These are phyloP conservation scores for Cymodocea nodosa DNA, from an alignment of 116 monocot genomes.

Conservation along the genomic window DNA sequence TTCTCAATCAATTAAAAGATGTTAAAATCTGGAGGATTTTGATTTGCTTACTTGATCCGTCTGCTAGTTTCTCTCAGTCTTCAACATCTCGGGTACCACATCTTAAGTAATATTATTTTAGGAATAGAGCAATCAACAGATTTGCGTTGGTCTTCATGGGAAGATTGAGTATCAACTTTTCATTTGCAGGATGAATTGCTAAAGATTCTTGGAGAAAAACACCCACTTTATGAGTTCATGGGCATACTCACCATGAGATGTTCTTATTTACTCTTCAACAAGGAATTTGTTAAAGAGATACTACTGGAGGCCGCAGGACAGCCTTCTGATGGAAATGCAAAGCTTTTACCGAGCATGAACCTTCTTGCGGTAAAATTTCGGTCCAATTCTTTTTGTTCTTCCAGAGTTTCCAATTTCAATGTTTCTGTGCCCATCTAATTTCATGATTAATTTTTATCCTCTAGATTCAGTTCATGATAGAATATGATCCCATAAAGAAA, in stretches of 20 bases:
- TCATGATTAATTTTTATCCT: too few species aligned
- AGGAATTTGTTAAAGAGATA: constrained; percentile 72
- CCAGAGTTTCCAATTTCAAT: too few species aligned
- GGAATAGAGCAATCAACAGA: background rate
- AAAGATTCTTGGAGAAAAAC: constrained; percentile 76
- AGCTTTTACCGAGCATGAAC: constrained; percentile 68
- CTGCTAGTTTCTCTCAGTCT: constrained; percentile 45
- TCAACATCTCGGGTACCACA: constrained; percentile 57
- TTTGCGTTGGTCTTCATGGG: background rate
- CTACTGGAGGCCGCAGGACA: constrained; percentile 39
- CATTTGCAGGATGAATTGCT: constrained; percentile 77
- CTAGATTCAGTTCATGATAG: too few species aligned
- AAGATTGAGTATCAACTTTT: background rate
- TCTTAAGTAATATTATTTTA: background rate
- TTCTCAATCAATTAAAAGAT: constrained; percentile 81
- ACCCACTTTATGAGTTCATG: constrained; percentile 85
- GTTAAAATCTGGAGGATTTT: constrained; percentile 76
- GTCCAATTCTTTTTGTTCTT: background rate
- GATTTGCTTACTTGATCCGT: constrained; percentile 53
- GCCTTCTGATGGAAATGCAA: constrained; percentile 31
- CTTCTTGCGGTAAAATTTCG: constrained; percentile 55
- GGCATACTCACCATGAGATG: constrained; percentile 61
- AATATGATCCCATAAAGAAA: too few species aligned
- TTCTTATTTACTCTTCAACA: constrained; percentile 84
- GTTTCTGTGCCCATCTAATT: too few species aligned